Conservation (phyloP, 257 asterid species). For the Salvia hispanica region DNA sequence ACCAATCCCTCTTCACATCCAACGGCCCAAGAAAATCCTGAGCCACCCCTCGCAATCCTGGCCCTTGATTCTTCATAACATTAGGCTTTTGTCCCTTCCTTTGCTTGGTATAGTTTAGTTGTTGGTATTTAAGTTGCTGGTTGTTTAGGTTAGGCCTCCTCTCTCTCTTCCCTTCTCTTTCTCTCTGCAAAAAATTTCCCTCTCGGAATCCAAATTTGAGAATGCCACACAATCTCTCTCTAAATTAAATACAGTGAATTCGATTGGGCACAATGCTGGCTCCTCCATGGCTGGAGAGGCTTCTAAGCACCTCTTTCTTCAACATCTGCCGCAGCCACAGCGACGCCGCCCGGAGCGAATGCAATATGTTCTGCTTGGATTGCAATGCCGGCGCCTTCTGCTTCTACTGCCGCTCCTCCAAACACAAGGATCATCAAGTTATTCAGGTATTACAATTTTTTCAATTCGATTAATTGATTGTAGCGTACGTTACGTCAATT, state of each 20-base stretch:
- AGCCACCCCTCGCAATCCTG: conserved; percentile 49
- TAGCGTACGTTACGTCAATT: too few relatives aligned
- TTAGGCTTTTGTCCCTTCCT: conserved; percentile 44
- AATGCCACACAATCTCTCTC: conserved; percentile 33
- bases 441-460: conserved; percentile 57
- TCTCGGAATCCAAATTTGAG: conserved; percentile 33
- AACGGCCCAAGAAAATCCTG: conserved; percentile 37
- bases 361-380: conserved; percentile 88
- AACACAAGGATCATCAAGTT: conserved; percentile 87
- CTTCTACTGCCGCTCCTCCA: conserved; percentile 79
- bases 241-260: too few relatives aligned
- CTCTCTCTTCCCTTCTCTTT: conserved; percentile 3
- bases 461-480: too few relatives aligned
- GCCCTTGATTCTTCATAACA: conserved; percentile 38
- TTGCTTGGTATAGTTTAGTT: conserved; percentile 43
- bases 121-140: conserved; percentile 81
- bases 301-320: conserved; percentile 68
- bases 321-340: conserved; percentile 69
- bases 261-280: conserved; percentile 49
- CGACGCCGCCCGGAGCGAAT: conserved; percentile 82
- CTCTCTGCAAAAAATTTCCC: background rate
- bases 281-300: conserved; percentile 86
- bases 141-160: conserved; percentile 72
- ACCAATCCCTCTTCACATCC: conserved; percentile 39
- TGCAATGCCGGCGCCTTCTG: conserved; percentile 77